Conservation (phyloP, 139 green algal genomes). For the Coccomyxa sp. region DNA sequence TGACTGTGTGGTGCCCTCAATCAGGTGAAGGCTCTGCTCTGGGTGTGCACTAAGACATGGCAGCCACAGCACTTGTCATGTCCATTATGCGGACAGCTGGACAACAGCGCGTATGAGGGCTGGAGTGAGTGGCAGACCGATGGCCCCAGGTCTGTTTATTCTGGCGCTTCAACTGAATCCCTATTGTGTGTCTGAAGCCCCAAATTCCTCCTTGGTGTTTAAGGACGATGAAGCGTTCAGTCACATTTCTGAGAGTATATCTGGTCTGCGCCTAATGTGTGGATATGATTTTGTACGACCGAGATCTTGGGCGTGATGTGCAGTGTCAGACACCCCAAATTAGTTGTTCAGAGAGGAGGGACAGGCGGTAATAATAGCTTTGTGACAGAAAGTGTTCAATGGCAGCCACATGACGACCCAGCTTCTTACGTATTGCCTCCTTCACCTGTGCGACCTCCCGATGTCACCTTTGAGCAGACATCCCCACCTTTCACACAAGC, state of each 20-base stretch:
- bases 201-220: too few species aligned
- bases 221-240: too few species aligned
- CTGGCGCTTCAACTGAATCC: too few species aligned
- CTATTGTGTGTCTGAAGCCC: too few species aligned
- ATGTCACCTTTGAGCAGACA: not conserved
- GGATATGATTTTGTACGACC: not conserved
- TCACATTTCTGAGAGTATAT: too few species aligned
- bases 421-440: not conserved
- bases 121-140: not conserved
- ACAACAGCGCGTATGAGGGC: not conserved
- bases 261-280: not conserved
- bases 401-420: not conserved
- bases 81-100: not conserved
- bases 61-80: not conserved
- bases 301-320: not conserved
- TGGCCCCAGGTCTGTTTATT: not conserved
- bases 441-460: not conserved
- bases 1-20: not conserved
- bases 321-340: not conserved
- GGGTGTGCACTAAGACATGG: not conserved
- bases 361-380: not conserved
- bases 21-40: not conserved
- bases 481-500: not conserved
- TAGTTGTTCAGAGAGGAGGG: not conserved
- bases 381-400: not conserved